Base-by-base conservation (phyloP, 129 eudicot species). In the Escallonia rubra region DNA sequence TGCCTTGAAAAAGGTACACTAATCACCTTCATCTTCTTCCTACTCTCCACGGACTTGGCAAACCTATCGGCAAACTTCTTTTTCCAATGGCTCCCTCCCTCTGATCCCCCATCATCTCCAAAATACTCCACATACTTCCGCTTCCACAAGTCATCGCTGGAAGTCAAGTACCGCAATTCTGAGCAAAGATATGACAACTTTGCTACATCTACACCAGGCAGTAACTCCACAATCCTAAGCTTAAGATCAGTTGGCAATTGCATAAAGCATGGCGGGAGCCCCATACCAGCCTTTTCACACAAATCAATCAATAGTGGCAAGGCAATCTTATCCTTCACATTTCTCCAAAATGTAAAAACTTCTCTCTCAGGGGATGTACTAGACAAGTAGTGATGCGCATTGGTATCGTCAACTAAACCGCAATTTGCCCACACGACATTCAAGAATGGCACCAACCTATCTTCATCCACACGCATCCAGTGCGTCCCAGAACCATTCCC, bases 341-440 rank as follows among this genome's bases (percentile, higher is more conserved):
- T 80, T 61, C 78, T 82, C 94, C 94, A 88, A 65, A 91, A 88
- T 15, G 73, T 77, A 51, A 80, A 83, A 39, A 91, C 90, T 52
- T 85, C 89, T 15, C 51, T 76, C 54, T 82, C 88, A 0, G 86
- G 89, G 49, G 70, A 55, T 40, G 75, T 57, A 34, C 59, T 66
- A 4, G 43, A 53, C 39, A 49, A 68, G 12, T 63, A 73, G 41
- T 68, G 67, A 8, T 53, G 75, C 54, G 14, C 80, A 49, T 49
- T 72, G 14, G 59, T 60, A 43, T 57, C 78, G 60, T 71, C 77
- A 9, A 10, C 58, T 39, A 53, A 41, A 11, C 93, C 89, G 40
- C 87, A 82, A 49, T 82, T 91, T 0, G 91, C 91, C 92, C 87
- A 87, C 4, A 83, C 82, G 12, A 72, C 77, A 64, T 84, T 88